phyloP scores from a whole-genome alignment of 305 asterid species.

The Nicotiana rustica region DNA sequence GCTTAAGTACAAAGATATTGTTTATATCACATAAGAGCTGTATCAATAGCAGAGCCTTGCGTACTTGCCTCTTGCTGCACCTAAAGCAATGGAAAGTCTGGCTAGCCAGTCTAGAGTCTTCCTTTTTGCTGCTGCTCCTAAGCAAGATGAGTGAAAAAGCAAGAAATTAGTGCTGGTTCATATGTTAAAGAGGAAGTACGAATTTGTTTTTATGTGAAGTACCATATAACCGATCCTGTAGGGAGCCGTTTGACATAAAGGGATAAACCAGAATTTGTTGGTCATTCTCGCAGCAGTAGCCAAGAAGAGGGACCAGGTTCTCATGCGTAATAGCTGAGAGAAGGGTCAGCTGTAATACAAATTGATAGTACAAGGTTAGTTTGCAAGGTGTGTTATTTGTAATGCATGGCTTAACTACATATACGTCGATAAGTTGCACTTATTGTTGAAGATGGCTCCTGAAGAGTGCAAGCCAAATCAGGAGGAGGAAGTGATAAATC shows the following conservation, averaged over 20 bases:
- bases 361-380: conserved; percentile 11
- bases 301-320: conserved; percentile 83
- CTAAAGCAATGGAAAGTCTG: conserved; percentile 84
- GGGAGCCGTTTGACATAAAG: conserved; percentile 82
- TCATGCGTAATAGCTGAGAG: conserved; percentile 80
- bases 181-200: conserved; percentile 25
- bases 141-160: conserved; percentile 34
- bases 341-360: conserved; percentile 69
- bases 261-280: conserved; percentile 94
- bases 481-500: not conserved
- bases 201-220: conserved; percentile 29
- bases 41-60: conserved; percentile 35
- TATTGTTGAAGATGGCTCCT: conserved; percentile 29
- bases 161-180: conserved; percentile 36
- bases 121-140: conserved; percentile 89
- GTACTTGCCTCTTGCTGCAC: conserved; percentile 92
- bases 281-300: conserved; percentile 87
- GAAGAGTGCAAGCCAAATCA: conserved; percentile 8
- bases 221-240: conserved; percentile 95
- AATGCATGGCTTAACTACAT: conserved; percentile 8
- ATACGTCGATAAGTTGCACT: conserved; percentile 1
- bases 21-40: conserved; percentile 33
- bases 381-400: conserved; percentile 8
- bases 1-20: conserved; percentile 4
- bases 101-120: conserved; percentile 88